Conservation (phyloP, 2,329 filamentous ascomycete genomes). For the Purpureocillium takamizusanense region DNA sequence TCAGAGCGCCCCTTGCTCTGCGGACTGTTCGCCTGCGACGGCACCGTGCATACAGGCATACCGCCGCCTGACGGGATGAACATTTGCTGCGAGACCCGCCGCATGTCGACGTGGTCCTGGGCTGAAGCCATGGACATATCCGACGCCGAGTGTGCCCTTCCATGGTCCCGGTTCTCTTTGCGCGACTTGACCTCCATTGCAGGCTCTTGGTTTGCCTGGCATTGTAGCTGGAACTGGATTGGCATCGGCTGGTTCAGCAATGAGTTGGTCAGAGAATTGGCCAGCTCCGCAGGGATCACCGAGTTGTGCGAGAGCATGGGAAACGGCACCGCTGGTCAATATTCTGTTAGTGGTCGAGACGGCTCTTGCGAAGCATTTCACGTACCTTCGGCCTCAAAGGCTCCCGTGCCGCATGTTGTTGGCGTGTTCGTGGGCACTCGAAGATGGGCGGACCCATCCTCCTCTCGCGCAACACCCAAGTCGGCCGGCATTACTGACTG, state of each 20-base stretch:
- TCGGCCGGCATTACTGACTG: slow-evolving; percentile 7
- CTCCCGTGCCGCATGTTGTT: slow-evolving; percentile 13
- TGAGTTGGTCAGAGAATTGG: slow-evolving; percentile 35
- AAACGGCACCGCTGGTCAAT: slow-evolving; percentile 9
- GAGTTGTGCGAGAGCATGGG: slow-evolving; percentile 10
- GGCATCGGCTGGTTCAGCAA: slow-evolving; percentile 38
- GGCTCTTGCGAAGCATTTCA: neutral
- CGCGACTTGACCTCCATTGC: slow-evolving; percentile 31
- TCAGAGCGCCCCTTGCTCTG: slow-evolving; percentile 5
- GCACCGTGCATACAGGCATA: slow-evolving; percentile 7
- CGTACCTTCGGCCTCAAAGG: slow-evolving; percentile 11
- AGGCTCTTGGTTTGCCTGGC: slow-evolving; percentile 17
- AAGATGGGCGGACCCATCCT: slow-evolving; percentile 13
- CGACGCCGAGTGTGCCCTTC: slow-evolving; percentile 6
- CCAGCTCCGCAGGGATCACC: slow-evolving; percentile 22
- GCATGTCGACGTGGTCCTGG: slow-evolving; percentile 22
- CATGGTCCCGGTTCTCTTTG: slow-evolving; percentile 30
- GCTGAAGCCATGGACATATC: slow-evolving; percentile 8
- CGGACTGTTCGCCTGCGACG: slow-evolving; percentile 9
- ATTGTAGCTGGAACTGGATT: slow-evolving; percentile 17
- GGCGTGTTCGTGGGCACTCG: slow-evolving; percentile 36
- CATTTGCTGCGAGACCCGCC: slow-evolving; percentile 30
- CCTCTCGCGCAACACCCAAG: slow-evolving; percentile 18
- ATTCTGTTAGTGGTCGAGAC: neutral
- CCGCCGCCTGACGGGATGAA: slow-evolving; percentile 17